phyloP scores from a whole-genome alignment of 352 stramenopile genomes.

The Stramenopiles sp. region DNA sequence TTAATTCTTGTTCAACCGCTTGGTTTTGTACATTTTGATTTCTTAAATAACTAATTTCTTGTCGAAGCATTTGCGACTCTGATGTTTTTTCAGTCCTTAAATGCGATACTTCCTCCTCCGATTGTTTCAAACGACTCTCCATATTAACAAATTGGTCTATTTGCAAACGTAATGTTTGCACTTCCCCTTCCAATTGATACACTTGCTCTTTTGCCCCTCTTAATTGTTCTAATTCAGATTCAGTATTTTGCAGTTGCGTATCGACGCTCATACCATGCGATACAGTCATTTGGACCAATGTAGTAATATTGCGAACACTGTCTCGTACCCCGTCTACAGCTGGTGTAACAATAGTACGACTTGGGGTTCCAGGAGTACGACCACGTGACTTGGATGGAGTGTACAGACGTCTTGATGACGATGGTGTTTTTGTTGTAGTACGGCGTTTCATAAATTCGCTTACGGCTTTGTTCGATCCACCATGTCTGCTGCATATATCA shows the following conservation, averaged over 20 bases:
- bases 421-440: not conserved
- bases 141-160: not conserved
- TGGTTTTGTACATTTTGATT: not conserved
- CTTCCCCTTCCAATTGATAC: not conserved
- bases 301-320: not conserved
- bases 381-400: not conserved
- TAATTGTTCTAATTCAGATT: not conserved
- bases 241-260: not conserved
- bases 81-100: not conserved
- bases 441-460: not conserved
- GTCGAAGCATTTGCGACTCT: not conserved
- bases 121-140: not conserved
- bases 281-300: not conserved
- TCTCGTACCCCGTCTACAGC: not conserved
- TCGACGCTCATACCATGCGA: not conserved
- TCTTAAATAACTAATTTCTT: not conserved
- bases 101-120: not conserved
- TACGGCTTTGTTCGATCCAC: not conserved
- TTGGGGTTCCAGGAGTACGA: not conserved
- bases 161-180: not conserved
- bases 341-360: not conserved
- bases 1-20: not conserved
- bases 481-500: constrained; percentile 6
- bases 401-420: not conserved
- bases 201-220: not conserved